Evolutionary conservation across 1,139 yeast species (phyloP), one percentile per base, ranked within the genome.

Genomic region (Hemisphaericaspora xylofermentans): DNA sequence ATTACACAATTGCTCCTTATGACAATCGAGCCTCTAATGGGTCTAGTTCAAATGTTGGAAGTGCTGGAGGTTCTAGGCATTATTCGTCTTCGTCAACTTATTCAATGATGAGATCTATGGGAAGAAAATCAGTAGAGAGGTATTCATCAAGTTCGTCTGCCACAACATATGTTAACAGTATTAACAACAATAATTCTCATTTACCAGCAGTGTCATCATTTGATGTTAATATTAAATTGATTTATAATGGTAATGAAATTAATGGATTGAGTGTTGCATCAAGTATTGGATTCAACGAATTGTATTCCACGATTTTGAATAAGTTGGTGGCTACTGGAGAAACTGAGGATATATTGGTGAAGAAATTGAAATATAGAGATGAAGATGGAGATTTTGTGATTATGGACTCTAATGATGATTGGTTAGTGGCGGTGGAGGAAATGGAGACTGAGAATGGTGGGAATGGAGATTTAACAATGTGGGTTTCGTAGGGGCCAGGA

Each of bases 311-410:
- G 43, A 68, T 71, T 12, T 60, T 70, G n/a, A 55, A 61, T 21
- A 64, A 64, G 43, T 59, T 71, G 7, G 65, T 64, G 3, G 60
- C 67, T 38, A 58, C 61, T 4, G 61, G 59, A 17, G 51, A 64
- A 13, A 52, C 56, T 32, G 71, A 65, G 41, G 75, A 68, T 48
- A 62, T 67, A 12, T 51, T 62, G 42, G 72, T 70, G 31, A 66
- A 61, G 47, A 77, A 83, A 54, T 72, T 93, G 47, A 84, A 84
- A 60, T 93, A 89, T 57, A 83, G 82, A 59, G 98, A 93, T 63
- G 98, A 93, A 62, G 98, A 93, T 60, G 97, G 95, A 15, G 98
- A 93, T 60, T 85, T 81, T 60, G 95, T 93, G 37, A 82, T 87
- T 40, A 80, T 93, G 66, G 88, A 83, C 54, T 80, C 91, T 33